Evolutionary conservation across 495 filamentous ascomycete genomes (phyloP).

Genomic region (Aspergillus baeticus): DNA sequence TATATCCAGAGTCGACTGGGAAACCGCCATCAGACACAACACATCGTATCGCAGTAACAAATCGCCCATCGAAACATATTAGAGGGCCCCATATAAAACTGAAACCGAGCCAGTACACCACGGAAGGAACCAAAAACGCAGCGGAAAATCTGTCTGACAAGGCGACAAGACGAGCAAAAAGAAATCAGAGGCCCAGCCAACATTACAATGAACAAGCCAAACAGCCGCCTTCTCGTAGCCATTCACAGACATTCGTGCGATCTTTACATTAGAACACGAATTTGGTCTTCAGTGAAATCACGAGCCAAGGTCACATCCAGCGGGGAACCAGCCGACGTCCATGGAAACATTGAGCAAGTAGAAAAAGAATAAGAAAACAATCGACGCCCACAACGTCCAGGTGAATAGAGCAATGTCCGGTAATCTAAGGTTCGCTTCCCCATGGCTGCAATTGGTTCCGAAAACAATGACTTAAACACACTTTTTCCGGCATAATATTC

Average conservation of each 20-base stretch:
- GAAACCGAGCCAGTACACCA: slow-evolving; percentile 35
- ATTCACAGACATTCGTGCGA: slow-evolving; percentile 26
- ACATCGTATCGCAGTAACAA: slow-evolving; percentile 11
- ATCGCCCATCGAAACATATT: slow-evolving; percentile 19
- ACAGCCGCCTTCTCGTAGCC: slow-evolving; percentile 34
- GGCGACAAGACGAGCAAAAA: slow-evolving; percentile 6
- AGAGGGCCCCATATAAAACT: slow-evolving; percentile 21
- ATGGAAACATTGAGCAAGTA: slow-evolving; percentile 12
- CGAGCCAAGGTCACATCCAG: slow-evolving; percentile 14
- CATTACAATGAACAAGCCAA: slow-evolving; percentile 27
- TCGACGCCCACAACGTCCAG: slow-evolving; percentile 22
- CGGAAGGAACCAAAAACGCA: slow-evolving; percentile 13
- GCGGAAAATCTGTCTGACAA: slow-evolving; percentile 15
- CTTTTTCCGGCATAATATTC: slow-evolving; percentile 21
- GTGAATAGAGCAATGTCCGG: slow-evolving; percentile 21
- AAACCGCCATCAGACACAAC: slow-evolving; percentile 29
- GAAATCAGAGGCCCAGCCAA: slow-evolving; percentile 14
- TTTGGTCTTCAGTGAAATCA: slow-evolving; percentile 6
- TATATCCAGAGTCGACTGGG: slow-evolving; percentile 23
- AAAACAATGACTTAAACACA: slow-evolving; percentile 20
- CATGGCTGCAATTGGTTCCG: slow-evolving; percentile 20
- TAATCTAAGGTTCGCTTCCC: slow-evolving; percentile 21
- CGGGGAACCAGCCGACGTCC: slow-evolving; percentile 14
- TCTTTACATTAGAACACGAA: slow-evolving; percentile 27
- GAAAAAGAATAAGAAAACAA: background rate